Percentiles rank a stretch among this genome's conserved stretches.
These are phyloP conservation scores for Schwanniomyces occidentalis DNA, from an alignment of 805 yeast genomes.

Conservation along the genomic window DNA sequence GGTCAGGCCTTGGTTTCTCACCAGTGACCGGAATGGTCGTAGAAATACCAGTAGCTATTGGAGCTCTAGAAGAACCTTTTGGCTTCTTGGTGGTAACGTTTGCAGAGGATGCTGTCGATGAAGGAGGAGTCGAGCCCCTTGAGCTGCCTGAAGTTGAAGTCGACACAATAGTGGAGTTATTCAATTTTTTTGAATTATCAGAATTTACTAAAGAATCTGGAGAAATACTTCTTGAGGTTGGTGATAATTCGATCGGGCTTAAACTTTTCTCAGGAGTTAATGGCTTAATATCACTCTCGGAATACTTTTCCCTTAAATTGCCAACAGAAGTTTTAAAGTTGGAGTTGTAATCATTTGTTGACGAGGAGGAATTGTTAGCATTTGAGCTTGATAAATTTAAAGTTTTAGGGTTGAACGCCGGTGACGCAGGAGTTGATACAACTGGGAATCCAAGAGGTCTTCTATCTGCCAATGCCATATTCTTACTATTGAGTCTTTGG, in stretches of 20 bases:
- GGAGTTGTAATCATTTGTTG: slow-evolving; percentile 8
- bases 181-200: slow-evolving; percentile 14
- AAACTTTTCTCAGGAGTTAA: slow-evolving; percentile 24
- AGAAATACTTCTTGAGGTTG: slow-evolving; percentile 41
- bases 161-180: slow-evolving; percentile 7
- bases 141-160: slow-evolving; percentile 24
- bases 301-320: slow-evolving; percentile 15
- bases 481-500: slow-evolving; percentile 8
- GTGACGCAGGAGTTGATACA: slow-evolving; percentile 47
- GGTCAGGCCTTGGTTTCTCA: slow-evolving; percentile 64
- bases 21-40: slow-evolving; percentile 82
- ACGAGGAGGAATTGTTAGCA: slow-evolving; percentile 8
- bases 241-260: slow-evolving; percentile 33
- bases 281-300: slow-evolving; percentile 20
- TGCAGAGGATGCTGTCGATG: slow-evolving; percentile 12
- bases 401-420: slow-evolving; percentile 37
- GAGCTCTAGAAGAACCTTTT: slow-evolving; percentile 44
- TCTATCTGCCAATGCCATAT: slow-evolving; percentile 67
- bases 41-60: slow-evolving; percentile 70
- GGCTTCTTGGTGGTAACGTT: slow-evolving; percentile 27
- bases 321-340: slow-evolving; percentile 15
- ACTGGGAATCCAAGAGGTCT: slow-evolving; percentile 60
- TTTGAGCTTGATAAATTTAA: slow-evolving; percentile 17
- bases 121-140: slow-evolving; percentile 34
- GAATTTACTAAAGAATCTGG: slow-evolving; percentile 44